Evolutionary conservation across 306 rosid genomes (phyloP).

Genomic region (Rubus parviflorus): DNA sequence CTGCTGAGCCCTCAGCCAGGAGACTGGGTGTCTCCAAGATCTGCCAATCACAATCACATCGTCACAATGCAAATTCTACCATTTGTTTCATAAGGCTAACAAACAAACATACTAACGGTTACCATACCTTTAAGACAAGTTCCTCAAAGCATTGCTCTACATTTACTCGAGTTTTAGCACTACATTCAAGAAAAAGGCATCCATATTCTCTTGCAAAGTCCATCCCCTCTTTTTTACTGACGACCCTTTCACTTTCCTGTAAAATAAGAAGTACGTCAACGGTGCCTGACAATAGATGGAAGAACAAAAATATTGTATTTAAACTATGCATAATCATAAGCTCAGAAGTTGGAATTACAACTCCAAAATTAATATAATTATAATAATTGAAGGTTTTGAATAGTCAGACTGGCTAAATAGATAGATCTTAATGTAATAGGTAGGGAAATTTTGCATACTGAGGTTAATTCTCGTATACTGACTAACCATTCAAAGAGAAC

Average conservation of each 20-base stretch:
- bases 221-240: slow-evolving; percentile 64
- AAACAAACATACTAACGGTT: background rate
- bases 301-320: background rate
- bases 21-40: slow-evolving; percentile 84
- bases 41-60: slow-evolving; percentile 30
- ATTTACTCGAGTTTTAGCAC: slow-evolving; percentile 77
- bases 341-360: background rate
- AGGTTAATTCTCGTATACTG: too few relatives aligned
- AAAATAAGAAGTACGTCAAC: slow-evolving; percentile 9
- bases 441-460: background rate
- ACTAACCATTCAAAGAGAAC: background rate
- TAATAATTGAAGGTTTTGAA: background rate
- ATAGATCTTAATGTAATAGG: background rate
- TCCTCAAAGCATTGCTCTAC: slow-evolving; percentile 78
- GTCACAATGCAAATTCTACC: slow-evolving; percentile 10
- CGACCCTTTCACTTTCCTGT: slow-evolving; percentile 79
- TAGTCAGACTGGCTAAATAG: background rate
- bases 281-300: background rate
- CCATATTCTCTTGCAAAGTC: slow-evolving; percentile 79
- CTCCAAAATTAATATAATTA: background rate
- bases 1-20: slow-evolving; percentile 63
- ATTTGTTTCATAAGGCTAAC: background rate
- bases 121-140: slow-evolving; percentile 68
- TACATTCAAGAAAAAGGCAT: slow-evolving; percentile 68
- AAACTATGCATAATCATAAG: background rate